Evolutionary conservation across 2,329 filamentous ascomycete genomes (phyloP).

Genomic region (Cadophora luteo-olivacea): DNA sequence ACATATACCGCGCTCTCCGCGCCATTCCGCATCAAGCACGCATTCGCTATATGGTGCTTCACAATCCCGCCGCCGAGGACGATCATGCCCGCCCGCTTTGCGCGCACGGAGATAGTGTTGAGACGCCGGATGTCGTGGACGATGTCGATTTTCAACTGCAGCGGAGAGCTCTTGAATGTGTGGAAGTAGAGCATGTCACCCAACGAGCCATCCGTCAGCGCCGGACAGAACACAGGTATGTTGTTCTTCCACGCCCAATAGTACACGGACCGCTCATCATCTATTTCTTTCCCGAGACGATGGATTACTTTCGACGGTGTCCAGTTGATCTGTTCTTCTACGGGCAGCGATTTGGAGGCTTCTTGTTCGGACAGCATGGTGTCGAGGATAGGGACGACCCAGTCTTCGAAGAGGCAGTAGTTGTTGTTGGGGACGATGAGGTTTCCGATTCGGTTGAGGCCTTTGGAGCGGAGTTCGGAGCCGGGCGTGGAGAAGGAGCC

Average conservation of each 20-base stretch:
- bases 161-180: conserved; percentile 87
- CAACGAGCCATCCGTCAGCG: conserved; percentile 90
- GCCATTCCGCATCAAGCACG: conserved; percentile 95
- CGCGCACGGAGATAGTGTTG: conserved; percentile 88
- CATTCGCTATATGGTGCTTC: conserved; percentile 98
- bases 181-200: conserved; percentile 99
- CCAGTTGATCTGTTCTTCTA: conserved; percentile 78
- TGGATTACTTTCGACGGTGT: conserved; percentile 92
- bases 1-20: conserved; percentile 97
- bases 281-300: conserved; percentile 90
- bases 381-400: conserved; percentile 95
- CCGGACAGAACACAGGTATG: conserved; percentile 96
- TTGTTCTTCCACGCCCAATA: conserved; percentile 97
- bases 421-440: conserved; percentile 95
- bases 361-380: conserved; percentile 94
- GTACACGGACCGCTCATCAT: conserved; percentile 88
- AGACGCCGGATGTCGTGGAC: conserved; percentile 92
- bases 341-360: conserved; percentile 65
- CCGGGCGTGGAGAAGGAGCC: conserved; percentile 83
- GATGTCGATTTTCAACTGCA: conserved; percentile 84
- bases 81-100: conserved; percentile 91
- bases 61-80: conserved; percentile 93
- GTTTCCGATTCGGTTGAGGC: conserved; percentile 95
- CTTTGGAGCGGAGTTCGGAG: conserved; percentile 78
- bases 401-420: conserved; percentile 97